Evolutionary conservation across 2,329 filamentous ascomycete species (phyloP).

Genomic region (Pseudogymnoascus sp.): DNA sequence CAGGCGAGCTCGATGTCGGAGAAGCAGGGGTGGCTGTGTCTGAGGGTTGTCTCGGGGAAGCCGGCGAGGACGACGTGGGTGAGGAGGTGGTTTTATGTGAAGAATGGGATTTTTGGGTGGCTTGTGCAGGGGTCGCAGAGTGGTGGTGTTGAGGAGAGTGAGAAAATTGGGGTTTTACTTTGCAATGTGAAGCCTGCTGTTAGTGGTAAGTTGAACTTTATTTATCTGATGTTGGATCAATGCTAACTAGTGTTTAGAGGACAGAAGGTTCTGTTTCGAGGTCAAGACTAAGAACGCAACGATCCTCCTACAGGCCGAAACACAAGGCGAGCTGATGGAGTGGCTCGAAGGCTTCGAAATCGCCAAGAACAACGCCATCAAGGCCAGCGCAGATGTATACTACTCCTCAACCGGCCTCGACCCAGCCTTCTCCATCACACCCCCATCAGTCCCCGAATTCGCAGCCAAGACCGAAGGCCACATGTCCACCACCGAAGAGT

Average conservation of each 20-base stretch:
- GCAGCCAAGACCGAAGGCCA: constrained; percentile 72
- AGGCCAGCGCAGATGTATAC: constrained; percentile 50
- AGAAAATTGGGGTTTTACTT: constrained; percentile 88
- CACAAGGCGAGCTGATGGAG: constrained; percentile 81
- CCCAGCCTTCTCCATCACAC: constrained; percentile 86
- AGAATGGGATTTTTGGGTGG: constrained; percentile 93
- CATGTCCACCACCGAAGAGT: constrained; percentile 38
- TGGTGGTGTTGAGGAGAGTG: constrained; percentile 84
- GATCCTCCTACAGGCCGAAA: constrained; percentile 85
- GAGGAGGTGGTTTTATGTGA: constrained; percentile 90
- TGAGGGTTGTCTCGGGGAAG: constrained; percentile 75
- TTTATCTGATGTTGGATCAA: background rate
- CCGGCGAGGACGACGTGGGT: constrained; percentile 86
- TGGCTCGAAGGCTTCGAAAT: constrained; percentile 93
- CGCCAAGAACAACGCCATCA: constrained; percentile 85
- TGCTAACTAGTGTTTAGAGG: constrained; percentile 44
- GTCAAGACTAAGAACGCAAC: constrained; percentile 95
- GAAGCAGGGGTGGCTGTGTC: constrained; percentile 92
- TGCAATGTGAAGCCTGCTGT: constrained; percentile 89
- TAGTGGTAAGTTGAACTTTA: constrained; percentile 31
- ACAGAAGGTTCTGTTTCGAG: constrained; percentile 94
- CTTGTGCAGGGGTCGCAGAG: constrained; percentile 71
- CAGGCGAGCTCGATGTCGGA: constrained; percentile 50
- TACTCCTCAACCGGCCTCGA: constrained; percentile 43
- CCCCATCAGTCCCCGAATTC: constrained; percentile 82